A percentile compares a stretch with the other conserved stretches of the same genome.
phyloP scores from a whole-genome alignment of 179 eudicot species.

The Vitellaria paradoxa region DNA sequence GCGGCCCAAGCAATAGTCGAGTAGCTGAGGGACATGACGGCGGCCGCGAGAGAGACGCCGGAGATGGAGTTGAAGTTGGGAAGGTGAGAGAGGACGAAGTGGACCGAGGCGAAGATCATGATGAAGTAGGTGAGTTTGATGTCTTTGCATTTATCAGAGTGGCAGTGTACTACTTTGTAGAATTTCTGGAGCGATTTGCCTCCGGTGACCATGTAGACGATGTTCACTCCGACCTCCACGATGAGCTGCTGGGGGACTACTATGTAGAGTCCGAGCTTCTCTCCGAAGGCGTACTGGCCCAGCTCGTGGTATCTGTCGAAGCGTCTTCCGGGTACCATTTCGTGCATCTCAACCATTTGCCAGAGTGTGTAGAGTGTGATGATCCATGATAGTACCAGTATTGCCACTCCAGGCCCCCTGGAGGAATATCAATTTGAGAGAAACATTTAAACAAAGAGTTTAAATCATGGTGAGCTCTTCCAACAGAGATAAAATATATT shows the following conservation, averaged over 20 bases:
- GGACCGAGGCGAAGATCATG: slow-evolving; percentile 18
- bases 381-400: slow-evolving; percentile 50
- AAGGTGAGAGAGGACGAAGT: slow-evolving; percentile 17
- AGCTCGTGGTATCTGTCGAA: slow-evolving; percentile 54
- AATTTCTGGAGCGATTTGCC: slow-evolving; percentile 21
- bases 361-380: slow-evolving; percentile 50
- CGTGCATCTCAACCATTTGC: slow-evolving; percentile 62
- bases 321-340: slow-evolving; percentile 52
- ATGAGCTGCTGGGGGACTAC: slow-evolving; percentile 22
- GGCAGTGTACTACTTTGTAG: slow-evolving; percentile 10
- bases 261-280: slow-evolving; percentile 22
- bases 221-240: slow-evolving; percentile 21
- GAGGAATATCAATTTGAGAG: not conserved
- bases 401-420: slow-evolving; percentile 55
- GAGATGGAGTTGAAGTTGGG: slow-evolving; percentile 24
- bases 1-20: slow-evolving; percentile 53
- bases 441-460: too few relatives aligned
- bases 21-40: slow-evolving; percentile 37
- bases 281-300: slow-evolving; percentile 39
- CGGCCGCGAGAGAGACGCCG: slow-evolving; percentile 28
- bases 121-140: slow-evolving; percentile 22
- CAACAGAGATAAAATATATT: too few relatives aligned
- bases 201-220: slow-evolving; percentile 28
- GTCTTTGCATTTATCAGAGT: not conserved
- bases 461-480: too few relatives aligned